Evolutionary conservation across 495 filamentous ascomycete species (phyloP), one percentile per base, ranked within the genome.

Genomic region (Annulohypoxylon nitens): DNA sequence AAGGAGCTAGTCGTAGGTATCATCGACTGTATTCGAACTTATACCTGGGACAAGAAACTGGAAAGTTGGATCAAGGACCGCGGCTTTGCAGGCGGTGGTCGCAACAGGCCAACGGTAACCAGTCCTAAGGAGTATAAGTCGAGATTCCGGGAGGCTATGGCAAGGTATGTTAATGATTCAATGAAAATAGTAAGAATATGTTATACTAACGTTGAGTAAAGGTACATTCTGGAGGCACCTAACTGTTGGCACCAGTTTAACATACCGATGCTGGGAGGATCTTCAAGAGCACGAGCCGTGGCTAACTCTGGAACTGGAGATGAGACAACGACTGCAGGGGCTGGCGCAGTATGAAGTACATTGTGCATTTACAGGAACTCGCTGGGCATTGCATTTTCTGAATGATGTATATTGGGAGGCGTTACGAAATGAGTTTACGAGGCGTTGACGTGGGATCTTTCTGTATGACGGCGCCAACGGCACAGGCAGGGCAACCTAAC

Each of bases 11-110:
- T 97, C 5, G 95, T 99, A 14, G 96, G 96, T 3, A 97, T 99
- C 73, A 98, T 99, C 73, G 96, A 99, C 77, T 98, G 94, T 79
- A 98, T 99, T 71, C 90, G 96, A 43, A 99, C 96, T 0, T 99
- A 97, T 77, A 99, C 96, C 11, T 99, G 97, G 96, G 96, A 99
- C 82, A 99, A 99, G 85, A 97, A 97, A 75, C 87, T 99, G 9
- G 96, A 99, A 81, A 94, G 91, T 30, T 99, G 96, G 96, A 97
- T 98, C 83, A 99, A 99, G 81, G 93, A 97, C 75, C 90, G 95
- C 37, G 95, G 94, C 7, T 93, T 95, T 75, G 92, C 90, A 18
- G 92, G 92, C 4, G 92, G 93, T 64, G 90, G 92, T 57, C 91
- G 94, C 78, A 97, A 97, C 74, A 86, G 92, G 61, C 96, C 96